A percentile compares a stretch with the other conserved stretches of the same genome.
These are phyloP conservation scores for Ophiognomonia clavigignenti-juglandacearum DNA, from an alignment of 2,329 filamentous ascomycete species.

Conservation along the genomic window DNA sequence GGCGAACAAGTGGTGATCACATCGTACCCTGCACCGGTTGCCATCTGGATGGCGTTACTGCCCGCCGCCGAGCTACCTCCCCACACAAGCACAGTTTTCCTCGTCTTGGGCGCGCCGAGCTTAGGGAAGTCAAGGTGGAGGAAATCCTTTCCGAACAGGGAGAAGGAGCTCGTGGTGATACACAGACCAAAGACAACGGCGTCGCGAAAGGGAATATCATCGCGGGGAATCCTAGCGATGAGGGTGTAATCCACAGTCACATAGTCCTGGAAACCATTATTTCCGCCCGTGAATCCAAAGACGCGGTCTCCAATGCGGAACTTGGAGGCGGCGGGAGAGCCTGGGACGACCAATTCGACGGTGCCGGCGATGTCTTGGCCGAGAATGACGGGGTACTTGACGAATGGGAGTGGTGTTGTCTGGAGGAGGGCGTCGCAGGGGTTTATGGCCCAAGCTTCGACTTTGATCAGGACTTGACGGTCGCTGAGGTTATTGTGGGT, in stretches of 20 bases:
- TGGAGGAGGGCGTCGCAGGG: slow-evolving; percentile 24
- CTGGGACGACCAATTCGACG: slow-evolving; percentile 24
- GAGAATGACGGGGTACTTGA: slow-evolving; percentile 27
- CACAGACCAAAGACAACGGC: slow-evolving; percentile 20
- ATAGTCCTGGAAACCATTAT: slow-evolving; percentile 24
- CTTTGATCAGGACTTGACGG: slow-evolving; percentile 24
- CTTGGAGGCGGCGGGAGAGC: slow-evolving; percentile 14
- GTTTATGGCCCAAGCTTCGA: slow-evolving; percentile 28
- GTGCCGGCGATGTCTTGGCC: slow-evolving; percentile 28
- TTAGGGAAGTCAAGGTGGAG: slow-evolving; percentile 19
- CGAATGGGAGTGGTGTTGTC: slow-evolving; percentile 14
- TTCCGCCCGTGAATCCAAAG: slow-evolving; percentile 14
- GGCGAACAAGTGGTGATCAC: slow-evolving; percentile 38
- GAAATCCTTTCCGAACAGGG: slow-evolving; percentile 19
- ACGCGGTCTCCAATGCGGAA: slow-evolving; percentile 28
- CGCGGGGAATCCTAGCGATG: slow-evolving; percentile 19
- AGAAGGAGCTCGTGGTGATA: slow-evolving; percentile 19
- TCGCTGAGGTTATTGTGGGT: slow-evolving; percentile 23
- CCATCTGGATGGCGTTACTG: slow-evolving; percentile 40
- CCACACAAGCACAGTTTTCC: slow-evolving; percentile 38
- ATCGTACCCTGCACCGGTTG: slow-evolving; percentile 36
- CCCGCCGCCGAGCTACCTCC: slow-evolving; percentile 46
- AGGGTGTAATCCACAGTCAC: slow-evolving; percentile 14
- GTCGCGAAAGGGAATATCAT: slow-evolving; percentile 17
- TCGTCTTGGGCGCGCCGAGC: slow-evolving; percentile 10